phyloP scores from a whole-genome alignment of 495 filamentous ascomycete genomes.

The Durotheca rogersii region DNA sequence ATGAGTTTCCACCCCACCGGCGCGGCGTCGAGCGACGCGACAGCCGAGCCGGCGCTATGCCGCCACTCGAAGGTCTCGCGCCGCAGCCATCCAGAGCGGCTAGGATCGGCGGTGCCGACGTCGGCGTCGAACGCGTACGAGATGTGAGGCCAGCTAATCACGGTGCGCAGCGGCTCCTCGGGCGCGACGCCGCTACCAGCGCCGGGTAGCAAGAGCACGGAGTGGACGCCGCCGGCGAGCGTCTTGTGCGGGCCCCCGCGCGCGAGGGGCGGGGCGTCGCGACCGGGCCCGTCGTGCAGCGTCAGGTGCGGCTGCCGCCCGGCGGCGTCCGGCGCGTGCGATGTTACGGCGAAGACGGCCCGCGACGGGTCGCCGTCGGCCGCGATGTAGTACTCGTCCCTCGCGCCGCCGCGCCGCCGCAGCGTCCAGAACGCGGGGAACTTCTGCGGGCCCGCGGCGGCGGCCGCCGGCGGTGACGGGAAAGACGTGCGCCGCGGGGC shows the following conservation, averaged over 20 bases:
- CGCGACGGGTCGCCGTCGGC: too few relatives aligned
- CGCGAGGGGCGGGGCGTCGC: slow-evolving; percentile 19
- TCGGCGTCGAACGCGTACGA: slow-evolving; percentile 28
- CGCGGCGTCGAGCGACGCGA: slow-evolving; percentile 14
- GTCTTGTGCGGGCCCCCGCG: slow-evolving; percentile 2
- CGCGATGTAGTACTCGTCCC: too few relatives aligned
- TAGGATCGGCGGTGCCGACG: slow-evolving; percentile 1
- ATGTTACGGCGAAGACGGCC: too few relatives aligned
- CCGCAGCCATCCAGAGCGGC: neutral
- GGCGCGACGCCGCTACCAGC: neutral
- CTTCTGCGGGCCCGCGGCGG: too few relatives aligned
- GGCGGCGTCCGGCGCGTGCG: too few relatives aligned
- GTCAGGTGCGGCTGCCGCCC: too few relatives aligned
- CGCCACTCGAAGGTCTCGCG: slow-evolving; percentile 38
- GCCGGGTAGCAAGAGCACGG: slow-evolving; percentile 11
- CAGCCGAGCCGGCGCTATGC: slow-evolving; percentile 22
- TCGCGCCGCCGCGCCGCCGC: too few relatives aligned
- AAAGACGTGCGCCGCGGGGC: too few relatives aligned
- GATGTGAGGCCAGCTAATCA: neutral
- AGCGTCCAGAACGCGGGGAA: too few relatives aligned
- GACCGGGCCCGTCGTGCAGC: slow-evolving; percentile 28
- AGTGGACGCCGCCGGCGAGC: slow-evolving; percentile 4
- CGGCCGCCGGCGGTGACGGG: too few relatives aligned
- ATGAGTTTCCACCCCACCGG: slow-evolving; percentile 33
- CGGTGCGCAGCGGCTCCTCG: slow-evolving; percentile 11